phyloP scores from a whole-genome alignment of 345 rosid species.

The Camelina laxa region DNA sequence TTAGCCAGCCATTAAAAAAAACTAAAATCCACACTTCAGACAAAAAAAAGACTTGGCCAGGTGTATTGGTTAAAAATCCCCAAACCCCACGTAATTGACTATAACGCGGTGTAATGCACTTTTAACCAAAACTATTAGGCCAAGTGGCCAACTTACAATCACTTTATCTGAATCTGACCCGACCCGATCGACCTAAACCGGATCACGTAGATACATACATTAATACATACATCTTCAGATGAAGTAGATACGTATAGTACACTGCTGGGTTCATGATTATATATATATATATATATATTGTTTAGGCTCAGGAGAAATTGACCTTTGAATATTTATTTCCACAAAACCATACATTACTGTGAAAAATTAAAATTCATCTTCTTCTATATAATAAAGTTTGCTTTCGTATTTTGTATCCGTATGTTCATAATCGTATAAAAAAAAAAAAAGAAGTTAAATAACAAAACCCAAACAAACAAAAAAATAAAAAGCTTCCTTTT shows the following conservation, averaged over 20 bases:
- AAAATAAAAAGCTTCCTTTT: slow-evolving; percentile 15
- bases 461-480: no score
- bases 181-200: slow-evolving; percentile 11
- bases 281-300: slow-evolving; percentile 4
- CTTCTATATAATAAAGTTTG: slow-evolving; percentile 17
- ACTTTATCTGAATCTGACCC: not conserved
- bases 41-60: not conserved
- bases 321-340: slow-evolving; percentile 15
- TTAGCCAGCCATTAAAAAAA: not conserved
- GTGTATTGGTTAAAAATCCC: not conserved
- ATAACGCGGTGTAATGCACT: slow-evolving; percentile 28
- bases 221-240: slow-evolving; percentile 26
- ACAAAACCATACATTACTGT: slow-evolving; percentile 20
- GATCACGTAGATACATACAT: not conserved
- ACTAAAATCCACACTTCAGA: not conserved
- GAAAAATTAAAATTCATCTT: not conserved
- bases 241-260: slow-evolving; percentile 36
- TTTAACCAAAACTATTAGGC: slow-evolving; percentile 37
- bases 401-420: slow-evolving; percentile 15
- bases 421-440: slow-evolving; percentile 28
- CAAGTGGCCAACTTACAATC: slow-evolving; percentile 34
- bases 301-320: slow-evolving; percentile 44
- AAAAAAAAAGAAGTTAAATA: not conserved
- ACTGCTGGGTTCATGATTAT: slow-evolving; percentile 12
- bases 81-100: not conserved